Evolutionary conservation across 495 filamentous ascomycete species (phyloP), one percentile per base, ranked within the genome.

Genomic region (Acidomyces sp.): DNA sequence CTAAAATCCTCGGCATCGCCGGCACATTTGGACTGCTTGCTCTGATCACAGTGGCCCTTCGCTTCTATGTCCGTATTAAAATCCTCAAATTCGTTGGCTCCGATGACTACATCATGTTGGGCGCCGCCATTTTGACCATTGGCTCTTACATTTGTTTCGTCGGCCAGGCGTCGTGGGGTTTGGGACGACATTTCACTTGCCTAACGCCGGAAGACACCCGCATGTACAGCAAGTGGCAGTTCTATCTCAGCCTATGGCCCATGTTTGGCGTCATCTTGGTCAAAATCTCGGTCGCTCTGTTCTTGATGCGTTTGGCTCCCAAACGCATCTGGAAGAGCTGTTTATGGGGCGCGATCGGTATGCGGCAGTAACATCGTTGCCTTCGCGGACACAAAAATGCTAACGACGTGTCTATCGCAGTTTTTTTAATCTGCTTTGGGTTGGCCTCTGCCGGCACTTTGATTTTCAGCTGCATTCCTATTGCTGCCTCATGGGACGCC

Each of bases 271-370:
- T 48, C 15, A 16, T 42, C 3, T 29, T 48, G 4, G 45, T 59
- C 26, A 59, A 59, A 34, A 47, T 59, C 11, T 55, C 52, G 2
- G 51, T 59, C 23, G 56, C 56, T 0, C 45, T 59, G 35, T 59
- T 59, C 41, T 34, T 59, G 6, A 23, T 59, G 37, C 48, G 56
- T 16, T 37, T 59, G 4, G 42, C 54, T 1, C 32, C 45, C 4
- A 52, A 32, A 23, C 53, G 32, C 24, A 15, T 27, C 11, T 56
- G 53, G 33, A 47, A 38, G 27, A 25, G 38, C 7, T 56, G 50
- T 24, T 41, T 58, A 10, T 56, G 52, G 35, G 51, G 46, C 6
- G 24, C 45, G 17, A 52, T 59, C 18, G 45, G 51, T 57, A 16
- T 45, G 51, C 7, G 11, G 6, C 13, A n/a, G n/a, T n/a, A n/a